Evolutionary conservation across 108 stramenopile species (phyloP), one percentile per base, ranked within the genome.

Genomic region (Cyclotella sp.): DNA sequence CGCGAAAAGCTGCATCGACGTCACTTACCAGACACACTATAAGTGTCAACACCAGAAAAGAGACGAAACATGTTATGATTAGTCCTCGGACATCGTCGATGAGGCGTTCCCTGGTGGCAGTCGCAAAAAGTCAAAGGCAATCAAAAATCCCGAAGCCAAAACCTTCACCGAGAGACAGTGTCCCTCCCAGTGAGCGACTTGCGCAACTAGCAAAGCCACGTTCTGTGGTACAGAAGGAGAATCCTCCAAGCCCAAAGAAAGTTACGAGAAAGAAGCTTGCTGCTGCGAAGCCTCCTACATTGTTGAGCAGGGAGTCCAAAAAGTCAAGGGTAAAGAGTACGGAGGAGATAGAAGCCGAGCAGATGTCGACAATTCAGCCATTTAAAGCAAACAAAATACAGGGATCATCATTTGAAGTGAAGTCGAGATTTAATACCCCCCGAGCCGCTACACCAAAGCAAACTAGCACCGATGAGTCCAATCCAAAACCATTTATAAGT

Each of bases 351-450:
- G 68, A 74, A 55, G 18, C 19, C 19, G 73, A 74, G 30, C 29
- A 52, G 52, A 73, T 80, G 53, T 28, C 65, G 40, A 27, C 54
- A 12, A 46, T 69, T 41, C 68, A 74, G 45, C 68, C 79, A 44
- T 80, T 74, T 58, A 80, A 80, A 45, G 68, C 72, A 44, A 67
- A 22, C 16, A 39, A 34, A 19, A 60, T 72, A 18, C 42, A 53
- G 42, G 78, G 78, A 27, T 57, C 57, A 30, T 75, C 75, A 1
- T 14, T 40, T 9, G 59, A 43, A 51, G 70, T 78, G 0, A 54
- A 59, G 55, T 80, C 72, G 41, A 80, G 73, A 49, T 74, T 69
- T 40, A 67, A 62, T 41, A 68, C 59, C 34, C 40, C 22, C 18
- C 41, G 28, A 51, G n/a, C 19, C 22, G 54, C 53, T 54, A 22